Percentiles rank a stretch among this genome's conserved stretches.
Evolutionary conservation across 305 asterid species (phyloP).

Genomic region (Solanum hybrid): DNA sequence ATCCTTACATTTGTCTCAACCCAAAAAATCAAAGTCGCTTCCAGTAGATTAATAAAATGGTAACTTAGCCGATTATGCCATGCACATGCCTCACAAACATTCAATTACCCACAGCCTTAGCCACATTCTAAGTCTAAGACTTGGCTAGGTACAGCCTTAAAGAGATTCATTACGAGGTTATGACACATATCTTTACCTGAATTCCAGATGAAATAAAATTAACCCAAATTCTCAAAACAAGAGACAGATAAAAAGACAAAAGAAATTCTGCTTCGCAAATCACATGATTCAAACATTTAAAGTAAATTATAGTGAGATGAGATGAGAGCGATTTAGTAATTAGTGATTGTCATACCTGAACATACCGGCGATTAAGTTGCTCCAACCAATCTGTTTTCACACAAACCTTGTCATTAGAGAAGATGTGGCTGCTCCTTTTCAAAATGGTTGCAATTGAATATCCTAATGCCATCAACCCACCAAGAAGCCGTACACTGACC

Average conservation of each 20-base stretch:
- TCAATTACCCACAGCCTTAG: neutral
- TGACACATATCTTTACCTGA: neutral
- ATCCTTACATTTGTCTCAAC: neutral
- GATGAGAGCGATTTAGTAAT: neutral
- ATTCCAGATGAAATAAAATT: neutral
- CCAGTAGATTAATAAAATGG: neutral
- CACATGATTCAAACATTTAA: neutral
- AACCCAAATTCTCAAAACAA: neutral
- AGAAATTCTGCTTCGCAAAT: neutral
- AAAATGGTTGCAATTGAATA: slow-evolving; percentile 94
- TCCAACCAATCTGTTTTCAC: slow-evolving; percentile 97
- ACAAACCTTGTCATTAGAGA: slow-evolving; percentile 59
- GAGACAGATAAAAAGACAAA: neutral
- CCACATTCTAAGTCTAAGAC: neutral
- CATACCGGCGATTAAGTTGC: slow-evolving; percentile 82
- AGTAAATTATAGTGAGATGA: neutral
- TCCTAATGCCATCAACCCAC: slow-evolving; percentile 97
- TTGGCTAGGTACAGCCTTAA: neutral
- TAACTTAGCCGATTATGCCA: neutral
- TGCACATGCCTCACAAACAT: neutral
- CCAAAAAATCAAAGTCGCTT: neutral
- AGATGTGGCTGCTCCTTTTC: slow-evolving; percentile 85
- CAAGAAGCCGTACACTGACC: slow-evolving; percentile 98
- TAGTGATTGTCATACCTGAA: slow-evolving; percentile 56
- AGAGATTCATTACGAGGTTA: neutral